Base-by-base conservation (phyloP, 2,329 filamentous ascomycete genomes). In the Alternaria metachromatica region DNA sequence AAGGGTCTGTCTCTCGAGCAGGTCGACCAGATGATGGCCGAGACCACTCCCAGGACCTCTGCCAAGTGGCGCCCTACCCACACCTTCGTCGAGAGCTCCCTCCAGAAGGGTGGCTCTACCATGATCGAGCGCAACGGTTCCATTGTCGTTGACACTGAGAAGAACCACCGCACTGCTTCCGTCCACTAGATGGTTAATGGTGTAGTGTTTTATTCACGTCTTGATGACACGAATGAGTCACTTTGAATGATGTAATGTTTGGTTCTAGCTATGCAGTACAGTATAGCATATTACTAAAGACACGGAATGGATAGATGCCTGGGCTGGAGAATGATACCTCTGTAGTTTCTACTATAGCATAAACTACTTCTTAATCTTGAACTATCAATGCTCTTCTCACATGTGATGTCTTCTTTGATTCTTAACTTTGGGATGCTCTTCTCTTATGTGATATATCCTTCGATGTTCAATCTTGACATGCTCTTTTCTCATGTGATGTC, bases 21-120 rank as follows among this genome's bases (percentile, higher is more conserved):
- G 82, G 92, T 93, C 69, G 90, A 92, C 76, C 88, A 87, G 84
- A 94, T 96, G 92, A 89, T 95, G 85, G 91, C 93, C 84, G 91
- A 95, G 87, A 89, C 88, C 33, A 92, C 87, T 6, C 91, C 92
- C 46, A 87, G 91, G 65, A 92, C 86, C 13, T 93, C 90, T 2
- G 82, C 87, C 80, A 89, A 88, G 83, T 95, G 92, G 92, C 49
- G 49, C 30, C 49, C 49, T 2, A 53, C 49, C 30, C 49, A 53
- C 49, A 53, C 49, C 9, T 53, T 53, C 20, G 49, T 53, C 20
- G 49, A 53, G 49, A 53, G 49, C 49, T 37, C 28, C 9, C 49
- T 53, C 30, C 49, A 53, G 49, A 53, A 53, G 49, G 49, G 49
- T 13, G 49, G 49, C 30, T 23, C 49, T 18, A 33, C 49, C 20